Base-by-base conservation (phyloP, 2,329 filamentous ascomycete genomes). In the Fusarium circinatum region DNA sequence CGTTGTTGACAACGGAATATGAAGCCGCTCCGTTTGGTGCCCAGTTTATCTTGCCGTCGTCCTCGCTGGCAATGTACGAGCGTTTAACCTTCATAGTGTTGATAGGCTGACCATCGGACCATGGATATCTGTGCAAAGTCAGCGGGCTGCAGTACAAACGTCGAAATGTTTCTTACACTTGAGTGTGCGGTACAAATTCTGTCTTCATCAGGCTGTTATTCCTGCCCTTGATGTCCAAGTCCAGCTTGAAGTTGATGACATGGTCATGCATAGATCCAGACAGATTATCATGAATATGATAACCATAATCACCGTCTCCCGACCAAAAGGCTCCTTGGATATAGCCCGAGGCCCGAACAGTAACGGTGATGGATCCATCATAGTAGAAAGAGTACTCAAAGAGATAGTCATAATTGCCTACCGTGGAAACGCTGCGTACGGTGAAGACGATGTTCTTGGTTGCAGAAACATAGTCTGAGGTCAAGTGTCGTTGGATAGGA, bases 341-440 rank as follows among this genome's bases (percentile, higher is more conserved):
- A 74, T 88, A 90, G 1, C 90, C 87, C 1, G 84, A 86, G 3
- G 88, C 86, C 15, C 86, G 81, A 2, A 88, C 85, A 57, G 88
- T 85, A 42, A 89, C 84, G 17, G 85, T 80, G 11, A 90, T 84
- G 9, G 83, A 84, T 8, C 88, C 88, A 68, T 89, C 88, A 14
- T 86, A 71, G 73, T 83, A 84, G 78, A 89, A 89, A 14, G 80
- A 79, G 71, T 88, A 89, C 44, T 82, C 82, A 58, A 88, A 85
- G n/a, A 83, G 83, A 73, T 85, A 84, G 70, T 89, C 87, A 75
- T 89, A 89, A 78, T 89, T 89, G 3, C 86, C 87, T 7, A 89
- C 84, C 0, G 86, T 88, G 3, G 83, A 82, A 6, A 89, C 83
- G 3, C 81, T 83, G 1, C 87, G 82, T 7, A 89, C 79, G 0